These are phyloP conservation scores for Trypanosoma conorhini DNA, from an alignment of 208 protist genomes.

Conservation along the genomic window DNA sequence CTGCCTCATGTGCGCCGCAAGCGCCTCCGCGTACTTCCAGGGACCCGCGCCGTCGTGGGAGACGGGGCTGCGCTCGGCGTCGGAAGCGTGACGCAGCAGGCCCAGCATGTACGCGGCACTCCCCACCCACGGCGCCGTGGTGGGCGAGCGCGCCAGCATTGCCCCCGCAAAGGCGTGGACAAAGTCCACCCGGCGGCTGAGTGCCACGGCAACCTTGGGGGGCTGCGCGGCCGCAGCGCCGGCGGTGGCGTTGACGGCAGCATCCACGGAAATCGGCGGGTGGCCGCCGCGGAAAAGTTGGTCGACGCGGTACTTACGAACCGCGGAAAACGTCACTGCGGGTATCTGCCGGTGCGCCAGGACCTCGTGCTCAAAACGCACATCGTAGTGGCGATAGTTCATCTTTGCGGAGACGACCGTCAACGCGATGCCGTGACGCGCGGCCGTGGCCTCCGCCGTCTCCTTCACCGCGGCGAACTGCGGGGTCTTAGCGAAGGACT, in stretches of 20 bases:
- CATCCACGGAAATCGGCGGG: conserved; percentile 17
- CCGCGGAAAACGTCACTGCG: conserved; percentile 73
- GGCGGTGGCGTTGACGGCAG: conserved; percentile 22
- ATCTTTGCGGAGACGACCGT: conserved; percentile 61
- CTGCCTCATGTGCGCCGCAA: conserved; percentile 56
- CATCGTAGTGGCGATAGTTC: conserved; percentile 83
- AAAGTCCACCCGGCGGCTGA: conserved; percentile 52
- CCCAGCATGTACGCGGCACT: conserved; percentile 56
- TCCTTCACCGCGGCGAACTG: conserved; percentile 51
- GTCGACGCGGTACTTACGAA: conserved; percentile 49
- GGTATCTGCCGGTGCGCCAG: conserved; percentile 69
- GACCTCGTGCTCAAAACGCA: conserved; percentile 87
- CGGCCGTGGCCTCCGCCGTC: conserved; percentile 43
- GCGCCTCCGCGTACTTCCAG: conserved; percentile 38
- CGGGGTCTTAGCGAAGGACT: conserved; percentile 51
- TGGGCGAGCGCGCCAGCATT: conserved; percentile 27
- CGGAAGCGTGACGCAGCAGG: conserved; percentile 44
- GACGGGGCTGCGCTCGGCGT: conserved; percentile 50
- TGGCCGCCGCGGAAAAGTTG: conserved; percentile 62
- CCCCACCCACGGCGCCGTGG: conserved; percentile 37
- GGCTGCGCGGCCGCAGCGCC: conserved; percentile 10
- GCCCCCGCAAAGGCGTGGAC: conserved; percentile 57
- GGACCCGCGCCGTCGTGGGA: conserved; percentile 33
- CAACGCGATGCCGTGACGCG: conserved; percentile 43
- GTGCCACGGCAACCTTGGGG: neutral